Base-by-base conservation (phyloP, 148 eudicot species). In the Cornus kousa region DNA sequence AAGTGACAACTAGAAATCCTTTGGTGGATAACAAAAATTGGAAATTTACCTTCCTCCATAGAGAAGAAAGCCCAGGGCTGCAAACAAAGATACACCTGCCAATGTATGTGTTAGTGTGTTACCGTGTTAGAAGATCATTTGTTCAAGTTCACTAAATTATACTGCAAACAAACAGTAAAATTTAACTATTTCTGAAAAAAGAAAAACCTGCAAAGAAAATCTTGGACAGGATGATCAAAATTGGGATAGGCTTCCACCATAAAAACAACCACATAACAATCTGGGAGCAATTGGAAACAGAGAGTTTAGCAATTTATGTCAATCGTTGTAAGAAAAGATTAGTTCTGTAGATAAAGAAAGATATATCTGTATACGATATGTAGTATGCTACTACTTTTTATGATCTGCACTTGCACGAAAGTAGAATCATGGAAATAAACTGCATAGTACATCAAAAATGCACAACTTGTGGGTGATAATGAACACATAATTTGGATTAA, bases 21-120 rank as follows among this genome's bases (percentile, higher is more conserved):
- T 53, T 53, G 59, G 59, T 16, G 19, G 14, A 11, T 53, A 16
- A 11, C 17, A 7, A 72, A 73, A 64, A 46, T 22, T 67, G 68
- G 67, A 72, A 64, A 66, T 22, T 80, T 89, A 94, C 98, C 97
- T 90, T 88, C 98, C 97, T 55, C 98, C 98, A 82, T 93, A 95
- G 32, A 95, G 90, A 84, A 95, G 97, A 83, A 95, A 95, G 6
- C 96, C 98, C 76, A 93, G 86, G 73, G 98, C 96, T 46, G 98
- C 97, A 86, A 95, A 90, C 76, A 93, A 82, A 81, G 97, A 93
- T 64, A 95, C 94, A 74, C 88, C 97, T 95, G 96, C 85, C 78
- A 81, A 74, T 28, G 86, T 35, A 65, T 22, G 6, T 43, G 28
- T 28, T 28, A 28, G 28, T 28, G 10, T 43, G 48, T 43, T 43